Evolutionary conservation across 2,329 filamentous ascomycete genomes (phyloP).

Genomic region (Diaporthe longicolla): DNA sequence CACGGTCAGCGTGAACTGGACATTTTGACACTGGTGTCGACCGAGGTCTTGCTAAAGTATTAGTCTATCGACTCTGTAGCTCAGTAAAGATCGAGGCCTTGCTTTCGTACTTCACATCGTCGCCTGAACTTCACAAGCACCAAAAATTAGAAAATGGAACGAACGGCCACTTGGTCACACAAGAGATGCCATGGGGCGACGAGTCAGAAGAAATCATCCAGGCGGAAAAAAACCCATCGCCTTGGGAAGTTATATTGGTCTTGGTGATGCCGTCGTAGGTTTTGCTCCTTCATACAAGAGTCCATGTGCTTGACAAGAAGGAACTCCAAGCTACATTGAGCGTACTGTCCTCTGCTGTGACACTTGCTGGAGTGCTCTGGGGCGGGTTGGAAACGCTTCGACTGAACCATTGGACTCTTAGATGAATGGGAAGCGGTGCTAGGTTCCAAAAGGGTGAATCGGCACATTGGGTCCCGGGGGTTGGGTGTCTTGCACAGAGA

Average conservation of each 20-base stretch:
- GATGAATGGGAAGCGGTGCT: background rate
- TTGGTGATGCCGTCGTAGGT: background rate
- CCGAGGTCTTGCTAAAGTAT: background rate
- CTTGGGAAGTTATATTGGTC: background rate
- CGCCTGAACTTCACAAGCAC: background rate
- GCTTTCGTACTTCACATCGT: background rate
- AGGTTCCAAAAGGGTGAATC: background rate
- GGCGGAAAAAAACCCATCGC: background rate
- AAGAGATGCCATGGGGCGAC: background rate
- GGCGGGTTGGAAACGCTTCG: background rate
- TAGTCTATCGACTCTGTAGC: background rate
- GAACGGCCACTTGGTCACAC: background rate
- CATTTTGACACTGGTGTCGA: background rate
- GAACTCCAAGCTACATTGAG: background rate
- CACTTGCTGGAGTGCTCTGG: background rate
- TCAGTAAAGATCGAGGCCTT: background rate
- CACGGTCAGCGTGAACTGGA: too few species aligned
- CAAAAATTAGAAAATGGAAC: background rate
- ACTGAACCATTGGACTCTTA: background rate
- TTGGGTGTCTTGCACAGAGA: background rate
- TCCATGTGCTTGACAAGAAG: slow-evolving; percentile 5
- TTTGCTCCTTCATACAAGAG: background rate
- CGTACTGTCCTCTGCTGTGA: slow-evolving; percentile 8
- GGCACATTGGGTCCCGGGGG: background rate
- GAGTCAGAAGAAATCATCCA: background rate